These are phyloP conservation scores for Cnidoscolus chayamansa DNA, from an alignment of 441 rosid species.

Conservation along the genomic window DNA sequence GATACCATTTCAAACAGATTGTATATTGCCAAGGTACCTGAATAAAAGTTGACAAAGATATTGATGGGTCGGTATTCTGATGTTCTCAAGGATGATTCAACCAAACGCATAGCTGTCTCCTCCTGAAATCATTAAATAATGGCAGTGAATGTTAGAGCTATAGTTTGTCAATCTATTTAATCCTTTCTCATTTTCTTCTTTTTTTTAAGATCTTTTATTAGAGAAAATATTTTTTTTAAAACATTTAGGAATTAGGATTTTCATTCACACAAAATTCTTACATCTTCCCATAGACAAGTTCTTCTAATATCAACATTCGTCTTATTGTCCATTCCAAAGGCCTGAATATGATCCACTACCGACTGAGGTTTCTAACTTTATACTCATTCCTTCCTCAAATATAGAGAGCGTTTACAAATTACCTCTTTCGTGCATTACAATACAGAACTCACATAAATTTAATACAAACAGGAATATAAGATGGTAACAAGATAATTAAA, in stretches of 20 bases:
- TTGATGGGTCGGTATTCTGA: slow-evolving; percentile 79
- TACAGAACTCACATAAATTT: neutral
- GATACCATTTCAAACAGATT: neutral
- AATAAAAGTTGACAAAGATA: slow-evolving; percentile 69
- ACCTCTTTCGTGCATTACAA: neutral
- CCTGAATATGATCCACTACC: neutral
- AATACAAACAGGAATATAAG: neutral
- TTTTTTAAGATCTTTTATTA: too few relatives aligned
- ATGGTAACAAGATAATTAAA: neutral
- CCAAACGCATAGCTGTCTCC: slow-evolving; percentile 76
- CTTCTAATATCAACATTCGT: neutral
- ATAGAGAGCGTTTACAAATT: neutral
- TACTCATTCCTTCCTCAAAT: neutral
- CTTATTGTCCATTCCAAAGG: neutral
- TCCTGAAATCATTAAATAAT: slow-evolving; percentile 47
- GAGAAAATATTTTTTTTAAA: too few relatives aligned
- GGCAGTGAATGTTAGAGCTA: neutral
- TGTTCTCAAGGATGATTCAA: slow-evolving; percentile 43
- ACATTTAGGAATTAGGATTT: neutral
- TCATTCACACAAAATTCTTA: neutral
- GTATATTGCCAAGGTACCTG: slow-evolving; percentile 38
- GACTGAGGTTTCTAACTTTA: neutral
- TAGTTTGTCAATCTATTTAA: neutral
- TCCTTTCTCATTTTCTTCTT: too few relatives aligned
- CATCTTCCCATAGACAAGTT: neutral